Evolutionary conservation across 2,329 filamentous ascomycete genomes (phyloP), one percentile per base, ranked within the genome.

Genomic region (Coleophoma cylindrospora): DNA sequence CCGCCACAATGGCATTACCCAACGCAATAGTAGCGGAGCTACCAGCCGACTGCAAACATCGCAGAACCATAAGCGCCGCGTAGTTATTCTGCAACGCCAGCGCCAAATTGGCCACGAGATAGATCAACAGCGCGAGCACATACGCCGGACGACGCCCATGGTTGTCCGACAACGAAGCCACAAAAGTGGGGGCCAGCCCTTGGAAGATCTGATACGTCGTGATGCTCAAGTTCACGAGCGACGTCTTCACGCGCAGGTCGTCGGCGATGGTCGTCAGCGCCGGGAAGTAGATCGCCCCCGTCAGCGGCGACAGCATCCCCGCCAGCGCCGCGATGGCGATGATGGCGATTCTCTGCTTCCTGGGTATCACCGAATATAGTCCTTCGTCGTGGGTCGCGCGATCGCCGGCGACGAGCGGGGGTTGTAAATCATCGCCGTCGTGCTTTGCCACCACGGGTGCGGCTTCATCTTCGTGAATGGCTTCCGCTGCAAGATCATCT

Each of bases 1-100:
- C 87, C 0, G 84, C 82, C 9, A 90, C 77, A 2, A 89, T 79
- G 2, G 81, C 87, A 49, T 79, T 84, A 0, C 79, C 80, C 0
- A 91, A 71, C 0, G 86, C 83, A 5, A 89, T 70, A 0, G 84
- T 76, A 0, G 72, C 72, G 50, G 70, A 73, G 52, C 70, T 74
- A 0, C 75, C 80, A 1, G 76, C 71, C 8, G 75, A 77, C 57
- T 84, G 80, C 6, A 83, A 58, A 54, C 73, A 74, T 1, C 80
- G 70, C 3, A 83, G 64, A 0, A 76, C 69, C 17, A 84, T 54
- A 2, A 84, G 63, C 1, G 76, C 68, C 0, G 67, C 65, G 50
- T 77, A 79, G 53, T 59, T 73, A 6, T 68, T 70, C 27, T 74
- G 68, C 6, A 78, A 56, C 0, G 72, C 77, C 10, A 81, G 66